Evolutionary conservation across 2,329 filamentous ascomycete species (phyloP), one percentile per base, ranked within the genome.

Genomic region (Beauveria pseudobassiana): DNA sequence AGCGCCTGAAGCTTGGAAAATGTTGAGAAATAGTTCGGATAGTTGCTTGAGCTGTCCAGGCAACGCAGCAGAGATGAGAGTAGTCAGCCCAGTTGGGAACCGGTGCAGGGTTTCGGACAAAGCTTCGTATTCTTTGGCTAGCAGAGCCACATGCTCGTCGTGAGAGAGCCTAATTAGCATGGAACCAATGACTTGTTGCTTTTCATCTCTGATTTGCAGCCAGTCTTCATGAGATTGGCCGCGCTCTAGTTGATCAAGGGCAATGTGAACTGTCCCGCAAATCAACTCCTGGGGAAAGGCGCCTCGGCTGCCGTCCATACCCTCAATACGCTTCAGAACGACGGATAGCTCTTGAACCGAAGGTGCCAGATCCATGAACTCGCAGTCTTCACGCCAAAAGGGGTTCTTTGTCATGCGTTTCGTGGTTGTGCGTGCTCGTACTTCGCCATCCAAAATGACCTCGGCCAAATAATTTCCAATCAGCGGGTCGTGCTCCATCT

Each of bases 1-100:
- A 43, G 85, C 85, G 0, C 91, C 91, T 2, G 92, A 93, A 3
- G 96, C 93, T 71, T 99, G 95, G 69, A 93, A 99, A 58, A 99
- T 96, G 71, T 98, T 96, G 65, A 98, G 78, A 43, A 98, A 85
- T 30, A 89, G 87, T 70, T 97, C 93, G 2, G 92, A 90, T 9
- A 98, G 74, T n/a, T 85, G 82, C 59, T 89, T 88, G 40, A 97
- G 79, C 69, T 91, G 89, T 2, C 86, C 84, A 0, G 91, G 89
- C 60, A 97, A 80, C 61, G 89, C 84, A 50, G 90, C 85, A 2
- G 91, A 87, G 66, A 99, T 90, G 71, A 96, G 89, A 43, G 90
- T 81, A 0, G 93, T 97, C 61, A 99, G 78, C 0, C 90, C 90
- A 40, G 89, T 88, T 45, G 86, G 86, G 72, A 98, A 97, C 6